phyloP scores from a whole-genome alignment of 2,329 filamentous ascomycete species.

The Pezicula carpinea region DNA sequence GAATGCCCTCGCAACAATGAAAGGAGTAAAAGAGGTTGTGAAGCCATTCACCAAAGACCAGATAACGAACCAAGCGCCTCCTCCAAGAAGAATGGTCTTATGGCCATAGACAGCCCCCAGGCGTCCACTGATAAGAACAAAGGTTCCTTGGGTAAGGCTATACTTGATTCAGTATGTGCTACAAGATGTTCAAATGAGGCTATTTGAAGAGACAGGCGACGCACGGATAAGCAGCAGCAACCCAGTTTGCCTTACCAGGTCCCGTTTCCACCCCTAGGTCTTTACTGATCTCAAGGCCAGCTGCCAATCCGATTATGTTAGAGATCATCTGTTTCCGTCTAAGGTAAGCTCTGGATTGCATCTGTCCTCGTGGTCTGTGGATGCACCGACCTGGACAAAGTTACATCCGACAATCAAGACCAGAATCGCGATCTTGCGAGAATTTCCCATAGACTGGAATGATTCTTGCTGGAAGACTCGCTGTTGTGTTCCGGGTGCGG shows the following conservation, averaged over 20 bases:
- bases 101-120: constrained; percentile 47
- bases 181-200: no score
- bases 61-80: constrained; percentile 35
- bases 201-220: background rate
- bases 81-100: constrained; percentile 38
- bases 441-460: background rate
- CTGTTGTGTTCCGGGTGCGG: background rate
- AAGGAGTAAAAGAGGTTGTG: constrained; percentile 35
- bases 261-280: background rate
- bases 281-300: constrained; percentile 5
- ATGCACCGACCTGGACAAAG: background rate
- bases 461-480: background rate
- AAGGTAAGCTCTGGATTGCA: no score
- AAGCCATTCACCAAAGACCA: constrained; percentile 42
- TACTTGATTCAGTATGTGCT: no score
- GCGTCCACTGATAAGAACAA: constrained; percentile 45
- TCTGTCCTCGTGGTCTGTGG: no score
- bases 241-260: constrained; percentile 4
- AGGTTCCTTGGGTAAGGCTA: constrained; percentile 44
- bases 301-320: constrained; percentile 2
- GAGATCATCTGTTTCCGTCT: constrained; percentile 1
- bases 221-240: constrained; percentile 2
- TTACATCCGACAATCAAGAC: constrained; percentile 1
- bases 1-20: constrained; percentile 40
- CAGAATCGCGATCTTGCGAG: background rate